Conservation (phyloP, 2,329 filamentous ascomycete species). For the Lasiodiplodia hormozganensis region DNA sequence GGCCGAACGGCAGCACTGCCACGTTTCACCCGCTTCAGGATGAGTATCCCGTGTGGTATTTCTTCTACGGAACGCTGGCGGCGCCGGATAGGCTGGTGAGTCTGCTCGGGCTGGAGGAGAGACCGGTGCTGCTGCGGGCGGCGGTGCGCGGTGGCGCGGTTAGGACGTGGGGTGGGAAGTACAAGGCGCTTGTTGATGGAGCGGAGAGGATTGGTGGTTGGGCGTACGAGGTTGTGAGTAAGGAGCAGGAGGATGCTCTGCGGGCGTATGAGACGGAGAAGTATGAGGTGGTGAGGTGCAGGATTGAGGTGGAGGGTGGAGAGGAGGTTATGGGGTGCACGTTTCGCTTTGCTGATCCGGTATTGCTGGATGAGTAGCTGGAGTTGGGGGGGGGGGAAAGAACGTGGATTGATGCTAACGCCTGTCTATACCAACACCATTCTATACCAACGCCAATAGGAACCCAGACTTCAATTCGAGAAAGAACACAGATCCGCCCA, state of each 20-base stretch:
- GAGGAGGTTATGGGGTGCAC: conserved; percentile 35
- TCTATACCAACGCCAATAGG: not conserved
- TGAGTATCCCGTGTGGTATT: conserved; percentile 49
- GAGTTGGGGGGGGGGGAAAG: not conserved
- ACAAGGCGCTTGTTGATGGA: conserved; percentile 48
- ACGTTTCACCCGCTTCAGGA: conserved; percentile 35
- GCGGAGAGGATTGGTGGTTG: conserved; percentile 36
- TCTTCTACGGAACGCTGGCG: conserved; percentile 49
- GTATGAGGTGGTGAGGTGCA: conserved; percentile 49
- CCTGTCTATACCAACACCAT: conserved; percentile 7
- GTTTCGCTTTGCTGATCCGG: conserved; percentile 34
- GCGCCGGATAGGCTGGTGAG: conserved; percentile 42
- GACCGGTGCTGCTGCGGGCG: not conserved
- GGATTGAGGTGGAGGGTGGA: conserved; percentile 35
- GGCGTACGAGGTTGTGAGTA: conserved; percentile 41
- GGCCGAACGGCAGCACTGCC: conserved; percentile 27
- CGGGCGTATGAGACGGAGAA: conserved; percentile 47
- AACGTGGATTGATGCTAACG: not conserved
- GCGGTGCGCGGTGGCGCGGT: conserved; percentile 37
- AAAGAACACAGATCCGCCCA: not conserved
- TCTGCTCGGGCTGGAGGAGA: conserved; percentile 31
- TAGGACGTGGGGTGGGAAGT: conserved; percentile 48
- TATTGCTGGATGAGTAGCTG: no score
- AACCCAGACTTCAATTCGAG: not conserved
- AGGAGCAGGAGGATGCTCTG: conserved; percentile 44